These are phyloP conservation scores for Nowakowskiella sp. DNA, from an alignment of 192 early-diverging fungal species.

Conservation along the genomic window DNA sequence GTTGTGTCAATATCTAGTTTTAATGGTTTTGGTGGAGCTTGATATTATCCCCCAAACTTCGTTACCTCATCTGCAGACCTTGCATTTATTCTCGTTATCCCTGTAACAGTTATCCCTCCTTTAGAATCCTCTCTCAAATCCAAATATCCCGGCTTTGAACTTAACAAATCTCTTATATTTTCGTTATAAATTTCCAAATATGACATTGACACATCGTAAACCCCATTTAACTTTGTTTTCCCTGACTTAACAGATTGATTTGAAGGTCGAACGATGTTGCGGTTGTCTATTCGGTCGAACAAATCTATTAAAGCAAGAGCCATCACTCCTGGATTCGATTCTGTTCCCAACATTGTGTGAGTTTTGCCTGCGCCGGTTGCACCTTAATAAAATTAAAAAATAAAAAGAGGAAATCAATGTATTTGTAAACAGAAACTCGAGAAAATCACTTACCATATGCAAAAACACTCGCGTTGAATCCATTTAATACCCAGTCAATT, in stretches of 20 bases:
- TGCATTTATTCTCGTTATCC: slow-evolving; percentile 51
- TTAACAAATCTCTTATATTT: slow-evolving; percentile 52
- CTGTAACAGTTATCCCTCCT: slow-evolving; percentile 59
- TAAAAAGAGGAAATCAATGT: not conserved
- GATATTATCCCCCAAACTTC: slow-evolving; percentile 17
- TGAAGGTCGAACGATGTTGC: slow-evolving; percentile 9
- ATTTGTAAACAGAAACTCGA: not conserved
- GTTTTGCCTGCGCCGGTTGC: slow-evolving; percentile 81
- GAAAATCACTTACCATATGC: slow-evolving; percentile 63
- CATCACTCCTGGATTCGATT: slow-evolving; percentile 61
- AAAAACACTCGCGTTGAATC: slow-evolving; percentile 87
- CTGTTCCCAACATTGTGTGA: slow-evolving; percentile 68
- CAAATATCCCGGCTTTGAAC: slow-evolving; percentile 38
- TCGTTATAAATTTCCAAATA: slow-evolving; percentile 59
- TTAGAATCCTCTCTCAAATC: slow-evolving; percentile 69
- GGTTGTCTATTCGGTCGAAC: slow-evolving; percentile 38
- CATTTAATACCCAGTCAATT: slow-evolving; percentile 61
- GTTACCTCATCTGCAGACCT: slow-evolving; percentile 50
- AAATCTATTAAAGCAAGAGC: slow-evolving; percentile 56
- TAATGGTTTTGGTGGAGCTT: slow-evolving; percentile 10
- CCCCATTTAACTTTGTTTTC: not conserved
- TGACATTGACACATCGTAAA: slow-evolving; percentile 29
- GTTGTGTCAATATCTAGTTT: slow-evolving; percentile 45
- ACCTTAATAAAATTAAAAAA: slow-evolving; percentile 11
- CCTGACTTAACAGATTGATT: not conserved